These are phyloP conservation scores for Coemansia interrupta DNA, from an alignment of 192 early-diverging fungal species.

Conservation along the genomic window DNA sequence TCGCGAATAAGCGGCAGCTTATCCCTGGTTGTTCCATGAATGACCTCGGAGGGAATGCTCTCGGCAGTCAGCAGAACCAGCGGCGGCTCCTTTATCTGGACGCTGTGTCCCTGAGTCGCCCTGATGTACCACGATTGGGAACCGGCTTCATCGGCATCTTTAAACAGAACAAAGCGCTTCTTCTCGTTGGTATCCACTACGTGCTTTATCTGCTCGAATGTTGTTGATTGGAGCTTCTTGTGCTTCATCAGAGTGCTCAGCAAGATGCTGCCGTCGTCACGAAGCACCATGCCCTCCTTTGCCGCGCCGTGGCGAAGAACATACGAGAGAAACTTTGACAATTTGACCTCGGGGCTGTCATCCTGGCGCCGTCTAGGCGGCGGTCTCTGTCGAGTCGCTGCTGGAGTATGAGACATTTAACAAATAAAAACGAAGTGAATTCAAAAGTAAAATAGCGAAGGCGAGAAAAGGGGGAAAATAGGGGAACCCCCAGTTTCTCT, in stretches of 20 bases:
- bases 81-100: conserved; percentile 44
- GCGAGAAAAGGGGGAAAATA: not conserved
- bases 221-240: conserved; percentile 57
- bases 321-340: conserved; percentile 79
- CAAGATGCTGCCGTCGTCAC: conserved; percentile 71
- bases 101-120: conserved; percentile 84
- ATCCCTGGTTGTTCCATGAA: conserved; percentile 32
- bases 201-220: conserved; percentile 60
- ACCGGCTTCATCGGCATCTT: conserved; percentile 20
- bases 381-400: not conserved
- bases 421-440: not conserved
- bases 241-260: conserved; percentile 62
- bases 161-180: conserved; percentile 68
- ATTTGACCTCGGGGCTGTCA: conserved; percentile 47
- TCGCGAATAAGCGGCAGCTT: conserved; percentile 40
- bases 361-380: not conserved
- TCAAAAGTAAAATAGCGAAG: not conserved
- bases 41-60: conserved; percentile 24
- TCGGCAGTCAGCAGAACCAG: conserved; percentile 26
- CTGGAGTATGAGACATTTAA: not conserved
- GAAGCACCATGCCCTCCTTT: conserved; percentile 70
- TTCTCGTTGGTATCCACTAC: conserved; percentile 79
- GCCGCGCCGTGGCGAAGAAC: conserved; percentile 80
- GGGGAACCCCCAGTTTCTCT: not conserved
- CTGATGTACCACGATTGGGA: conserved; percentile 60